Conservation (phyloP, 306 rosid species). For the Dryas octopetala region DNA sequence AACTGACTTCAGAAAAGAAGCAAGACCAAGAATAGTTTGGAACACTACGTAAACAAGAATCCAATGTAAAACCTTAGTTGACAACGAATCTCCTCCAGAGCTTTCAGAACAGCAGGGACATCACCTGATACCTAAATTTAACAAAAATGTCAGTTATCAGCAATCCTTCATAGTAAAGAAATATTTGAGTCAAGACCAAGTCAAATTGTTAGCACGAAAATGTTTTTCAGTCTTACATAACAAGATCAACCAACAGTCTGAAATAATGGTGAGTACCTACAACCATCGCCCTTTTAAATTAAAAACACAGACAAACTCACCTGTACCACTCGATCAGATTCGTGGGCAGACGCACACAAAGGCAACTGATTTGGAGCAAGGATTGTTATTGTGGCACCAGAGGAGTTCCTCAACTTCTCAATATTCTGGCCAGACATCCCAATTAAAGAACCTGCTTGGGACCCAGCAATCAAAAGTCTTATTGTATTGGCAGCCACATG, state of each 20-base stretch:
- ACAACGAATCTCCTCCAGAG: slow-evolving; percentile 82
- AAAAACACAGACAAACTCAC: slow-evolving; percentile 40
- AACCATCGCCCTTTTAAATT: not conserved
- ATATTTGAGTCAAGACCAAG: not conserved
- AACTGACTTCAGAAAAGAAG: slow-evolving; percentile 4
- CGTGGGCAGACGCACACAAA: slow-evolving; percentile 91
- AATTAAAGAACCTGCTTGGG: slow-evolving; percentile 89
- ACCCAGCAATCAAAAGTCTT: slow-evolving; percentile 93
- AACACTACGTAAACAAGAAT: slow-evolving; percentile 11
- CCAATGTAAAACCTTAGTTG: slow-evolving; percentile 70
- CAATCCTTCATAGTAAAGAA: not conserved
- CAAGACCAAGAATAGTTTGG: slow-evolving; percentile 20
- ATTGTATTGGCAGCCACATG: slow-evolving; percentile 93
- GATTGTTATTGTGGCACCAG: slow-evolving; percentile 75
- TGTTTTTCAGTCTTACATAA: not conserved
- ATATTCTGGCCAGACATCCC: slow-evolving; percentile 95
- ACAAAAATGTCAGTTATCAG: slow-evolving; percentile 23
- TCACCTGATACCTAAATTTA: slow-evolving; percentile 81
- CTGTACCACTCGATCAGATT: slow-evolving; percentile 96
- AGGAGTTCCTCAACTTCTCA: slow-evolving; percentile 79
- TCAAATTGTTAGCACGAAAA: too few relatives aligned
- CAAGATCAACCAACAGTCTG: slow-evolving; percentile 2
- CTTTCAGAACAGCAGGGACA: slow-evolving; percentile 71
- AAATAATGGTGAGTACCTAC: not conserved
- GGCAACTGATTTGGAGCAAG: slow-evolving; percentile 89